These are phyloP conservation scores for Ophiostoma triangulosporum DNA, from an alignment of 2,329 filamentous ascomycete species.

Conservation along the genomic window DNA sequence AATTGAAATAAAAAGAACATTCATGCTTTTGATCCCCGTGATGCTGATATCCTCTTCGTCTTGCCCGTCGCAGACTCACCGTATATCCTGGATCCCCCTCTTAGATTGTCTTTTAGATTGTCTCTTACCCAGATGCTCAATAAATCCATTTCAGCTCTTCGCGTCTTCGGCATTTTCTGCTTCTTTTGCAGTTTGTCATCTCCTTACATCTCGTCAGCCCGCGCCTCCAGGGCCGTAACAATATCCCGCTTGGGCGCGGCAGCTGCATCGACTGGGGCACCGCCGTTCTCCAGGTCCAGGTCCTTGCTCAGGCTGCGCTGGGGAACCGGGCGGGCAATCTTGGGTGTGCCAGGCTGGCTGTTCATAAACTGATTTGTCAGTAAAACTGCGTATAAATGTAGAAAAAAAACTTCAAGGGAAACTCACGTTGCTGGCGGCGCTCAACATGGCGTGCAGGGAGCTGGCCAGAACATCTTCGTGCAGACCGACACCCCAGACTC, in stretches of 20 bases:
- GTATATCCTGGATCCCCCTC: no score
- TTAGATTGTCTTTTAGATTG: background rate
- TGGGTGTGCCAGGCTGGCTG: conserved; percentile 53
- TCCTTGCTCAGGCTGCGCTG: conserved; percentile 32
- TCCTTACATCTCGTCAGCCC: conserved; percentile 18
- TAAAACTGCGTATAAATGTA: no score
- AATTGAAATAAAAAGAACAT: no score
- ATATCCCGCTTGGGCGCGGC: conserved; percentile 16
- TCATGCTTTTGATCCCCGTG: no score
- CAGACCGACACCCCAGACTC: conserved; percentile 82
- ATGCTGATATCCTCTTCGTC: no score
- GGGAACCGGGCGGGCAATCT: conserved; percentile 42
- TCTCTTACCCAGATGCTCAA: no score
- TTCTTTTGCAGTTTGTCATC: background rate
- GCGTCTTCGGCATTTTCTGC: background rate
- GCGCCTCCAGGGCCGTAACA: conserved; percentile 22
- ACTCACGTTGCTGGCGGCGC: conserved; percentile 75
- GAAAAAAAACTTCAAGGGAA: no score
- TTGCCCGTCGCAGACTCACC: no score
- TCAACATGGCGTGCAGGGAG: conserved; percentile 72
- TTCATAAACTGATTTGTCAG: conserved; percentile 51
- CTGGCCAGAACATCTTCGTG: conserved; percentile 88
- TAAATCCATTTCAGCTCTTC: no score
- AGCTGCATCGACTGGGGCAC: background rate
- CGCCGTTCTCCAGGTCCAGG: conserved; percentile 20